Base-by-base conservation (phyloP, 805 yeast species). In the Debaryomyces tyrocola region DNA sequence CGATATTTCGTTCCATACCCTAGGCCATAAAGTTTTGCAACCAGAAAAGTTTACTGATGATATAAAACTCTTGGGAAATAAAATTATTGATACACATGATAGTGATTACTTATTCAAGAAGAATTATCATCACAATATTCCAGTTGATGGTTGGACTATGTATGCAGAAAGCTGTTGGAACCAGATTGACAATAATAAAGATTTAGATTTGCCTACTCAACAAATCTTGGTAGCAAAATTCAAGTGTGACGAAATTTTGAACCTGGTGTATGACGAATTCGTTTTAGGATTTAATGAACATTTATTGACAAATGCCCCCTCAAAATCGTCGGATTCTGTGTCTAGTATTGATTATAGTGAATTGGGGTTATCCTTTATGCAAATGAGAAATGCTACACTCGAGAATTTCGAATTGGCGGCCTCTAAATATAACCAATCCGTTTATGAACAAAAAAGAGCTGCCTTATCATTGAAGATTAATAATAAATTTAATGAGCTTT, bases 91-190 rank as follows among this genome's bases (percentile, higher is more conserved):
- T 28, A 47, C 58, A 6, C 40, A 58, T 9, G 66, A 70, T 44
- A 33, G 40, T 15, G 66, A 57, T n/a, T 63, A 54, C 39, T 71
- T 84, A 31, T 89, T 90, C 72, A 78, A 80, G 48, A 75, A 79
- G 2, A 75, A 80, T 40, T 91, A 90, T 63, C 96, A 89, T 60
- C 90, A 94, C 54, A 75, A 78, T 40, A 82, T 94, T 46, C 99
- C 99, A 9, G 75, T 92, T 44, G 99, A 94, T 67, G 98, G 97
- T 20, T 94, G 99, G 98, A 79, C 92, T 4, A 67, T 90, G 63
- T 94, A 94, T 58, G 90, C 97, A 1, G 85, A 83, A 45, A 87
- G 84, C 59, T 84, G 96, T 54, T 94, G 99, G 99, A 84, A 87
- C 43, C 96, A 90, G 66, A 94, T 94, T 57, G 96, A 90, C 63